Conservation (phyloP, 2,329 filamentous ascomycete genomes). For the Thelonectria discophora region DNA sequence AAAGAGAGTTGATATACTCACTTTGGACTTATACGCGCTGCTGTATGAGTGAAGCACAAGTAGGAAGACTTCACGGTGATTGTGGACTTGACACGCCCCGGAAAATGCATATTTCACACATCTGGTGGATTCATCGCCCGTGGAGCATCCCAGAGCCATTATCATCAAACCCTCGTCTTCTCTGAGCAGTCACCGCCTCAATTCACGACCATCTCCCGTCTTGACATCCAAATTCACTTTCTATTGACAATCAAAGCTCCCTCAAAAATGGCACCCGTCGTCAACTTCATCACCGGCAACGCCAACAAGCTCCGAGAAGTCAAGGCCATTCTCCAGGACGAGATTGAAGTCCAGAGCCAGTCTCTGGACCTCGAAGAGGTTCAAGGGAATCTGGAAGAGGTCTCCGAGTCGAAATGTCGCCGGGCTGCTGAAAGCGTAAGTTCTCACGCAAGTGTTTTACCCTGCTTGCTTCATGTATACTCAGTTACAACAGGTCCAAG, state of each 20-base stretch:
- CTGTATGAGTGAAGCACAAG: not conserved
- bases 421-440: constrained; percentile 80
- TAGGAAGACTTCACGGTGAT: not conserved
- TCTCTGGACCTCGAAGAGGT: constrained; percentile 86
- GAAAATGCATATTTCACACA: constrained; percentile 16
- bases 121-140: not conserved
- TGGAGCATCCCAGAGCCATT: constrained; percentile 8
- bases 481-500: constrained; percentile 67
- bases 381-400: constrained; percentile 91
- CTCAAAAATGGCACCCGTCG: constrained; percentile 52
- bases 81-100: constrained; percentile 7
- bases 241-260: not conserved
- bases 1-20: not conserved
- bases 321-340: constrained; percentile 80
- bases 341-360: constrained; percentile 77
- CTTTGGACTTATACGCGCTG: too few species aligned
- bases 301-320: constrained; percentile 93
- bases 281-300: constrained; percentile 98
- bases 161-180: not conserved
- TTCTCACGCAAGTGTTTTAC: not conserved
- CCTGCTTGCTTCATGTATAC: not conserved
- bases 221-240: not conserved
- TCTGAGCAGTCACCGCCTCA: not conserved
- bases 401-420: constrained; percentile 86
- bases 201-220: not conserved